Base-by-base conservation (phyloP, 2,329 filamentous ascomycete genomes). In the Clarireedia sp. region DNA sequence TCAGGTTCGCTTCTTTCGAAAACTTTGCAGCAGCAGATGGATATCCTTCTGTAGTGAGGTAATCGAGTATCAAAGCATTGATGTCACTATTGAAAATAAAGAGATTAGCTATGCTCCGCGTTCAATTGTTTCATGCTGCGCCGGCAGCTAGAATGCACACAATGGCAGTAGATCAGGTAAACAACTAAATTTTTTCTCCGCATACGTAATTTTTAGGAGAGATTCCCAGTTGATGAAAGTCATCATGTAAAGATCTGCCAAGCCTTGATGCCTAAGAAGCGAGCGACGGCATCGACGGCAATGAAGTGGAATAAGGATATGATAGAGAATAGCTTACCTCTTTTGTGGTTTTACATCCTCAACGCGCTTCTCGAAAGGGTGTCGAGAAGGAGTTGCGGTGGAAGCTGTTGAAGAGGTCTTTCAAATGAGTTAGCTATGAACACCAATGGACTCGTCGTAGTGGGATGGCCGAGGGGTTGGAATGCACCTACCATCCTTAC, bases 221-320 rank as follows among this genome's bases (percentile, higher is more conserved):
- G 94, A 99, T 99, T 99, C 94, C 94, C 94, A 99, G 96, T 89
- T 85, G 67, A 85, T 79, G 75, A 75, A 79, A 77, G 89, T 95
- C 91, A 95, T 95, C 78, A 83, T 77, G 66, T 75, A 68, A 33
- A 66, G 67, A 70, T 64, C 67, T 67, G 66, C 62, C 66, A 59
- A 33, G 50, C 54, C 67, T 47, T 59, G 55, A 26, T 53, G 53
- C 44, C 54, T 49, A 41, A 8, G 16, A 41, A 41, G 14, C 38
- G 16, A 12, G 10, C 29, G 29, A 33, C 29, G 9, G 29, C 29
- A 33, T 33, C 29, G 29, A n/a, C 9, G 7, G 8, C 14, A 26
- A 38, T 55, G 51, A 46, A 14, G 51, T 47, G 46, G 51, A 43
- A 48, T 55, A 19, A 17, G 33, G 41, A 57, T 48, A 48, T 44